Percentiles rank a stretch among this genome's conserved stretches.
These are phyloP conservation scores for Porphyrellus sp. DNA, from an alignment of 1,284 basidiomycete species.

Conservation along the genomic window DNA sequence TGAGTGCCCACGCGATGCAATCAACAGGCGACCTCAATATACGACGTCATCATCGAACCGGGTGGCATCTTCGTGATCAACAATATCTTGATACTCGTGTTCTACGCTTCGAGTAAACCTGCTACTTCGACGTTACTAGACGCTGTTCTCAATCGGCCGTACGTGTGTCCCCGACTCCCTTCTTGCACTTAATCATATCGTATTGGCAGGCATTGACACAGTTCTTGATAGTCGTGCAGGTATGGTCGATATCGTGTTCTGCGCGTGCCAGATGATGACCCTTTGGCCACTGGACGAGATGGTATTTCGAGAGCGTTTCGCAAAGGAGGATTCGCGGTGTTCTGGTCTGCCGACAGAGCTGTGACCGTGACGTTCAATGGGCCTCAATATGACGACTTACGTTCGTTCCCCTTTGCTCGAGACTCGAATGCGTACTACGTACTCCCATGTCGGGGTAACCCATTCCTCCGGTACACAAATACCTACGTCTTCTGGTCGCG, in stretches of 20 bases:
- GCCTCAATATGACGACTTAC: no score
- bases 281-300: no score
- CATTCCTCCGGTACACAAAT: no score
- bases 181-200: background rate
- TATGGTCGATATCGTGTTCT: background rate
- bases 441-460: no score
- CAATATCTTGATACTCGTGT: background rate
- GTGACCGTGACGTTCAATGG: no score
- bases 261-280: background rate
- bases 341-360: no score
- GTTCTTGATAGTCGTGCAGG: conserved; percentile 2
- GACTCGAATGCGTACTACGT: no score
- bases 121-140: background rate
- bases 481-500: no score
- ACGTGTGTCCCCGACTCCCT: background rate
- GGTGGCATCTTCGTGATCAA: background rate
- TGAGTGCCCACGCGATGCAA: background rate
- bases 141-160: background rate
- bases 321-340: no score
- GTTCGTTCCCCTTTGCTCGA: no score
- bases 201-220: background rate
- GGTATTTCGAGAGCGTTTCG: no score
- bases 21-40: background rate
- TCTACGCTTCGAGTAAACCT: background rate
- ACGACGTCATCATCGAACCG: conserved; percentile 3